Evolutionary conservation across 2,329 filamentous ascomycete species (phyloP).

Genomic region (Lasiodiplodia gonubiensis): DNA sequence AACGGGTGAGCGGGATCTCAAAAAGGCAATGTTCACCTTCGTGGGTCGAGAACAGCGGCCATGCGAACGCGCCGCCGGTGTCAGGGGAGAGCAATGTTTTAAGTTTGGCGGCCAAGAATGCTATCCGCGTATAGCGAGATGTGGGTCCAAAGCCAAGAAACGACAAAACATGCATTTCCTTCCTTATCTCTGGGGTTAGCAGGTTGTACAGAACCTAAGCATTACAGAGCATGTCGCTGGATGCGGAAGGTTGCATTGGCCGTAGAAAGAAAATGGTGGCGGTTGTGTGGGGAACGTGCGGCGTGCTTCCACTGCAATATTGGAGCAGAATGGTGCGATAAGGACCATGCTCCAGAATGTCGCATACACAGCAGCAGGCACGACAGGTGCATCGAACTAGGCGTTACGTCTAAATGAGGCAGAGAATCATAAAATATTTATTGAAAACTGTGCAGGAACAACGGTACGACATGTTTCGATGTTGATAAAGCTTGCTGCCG

Average conservation of each 20-base stretch:
- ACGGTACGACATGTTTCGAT: too few relatives aligned
- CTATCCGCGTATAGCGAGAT: not conserved
- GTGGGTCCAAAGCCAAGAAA: not conserved
- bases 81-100: not conserved
- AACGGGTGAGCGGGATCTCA: not conserved
- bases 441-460: not conserved
- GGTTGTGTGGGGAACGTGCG: not conserved
- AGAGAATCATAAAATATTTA: not conserved
- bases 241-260: not conserved
- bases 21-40: not conserved
- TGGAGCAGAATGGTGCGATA: constrained; percentile 10
- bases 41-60: not conserved
- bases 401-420: not conserved
- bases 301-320: constrained; percentile 15
- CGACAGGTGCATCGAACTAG: not conserved
- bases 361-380: not conserved
- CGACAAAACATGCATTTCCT: not conserved
- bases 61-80: not conserved
- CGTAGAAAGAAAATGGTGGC: not conserved
- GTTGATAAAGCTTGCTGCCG: too few relatives aligned
- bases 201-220: not conserved
- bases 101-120: not conserved
- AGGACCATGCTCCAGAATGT: too few relatives aligned
- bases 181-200: constrained; percentile 7
- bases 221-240: not conserved